Evolutionary conservation across 176 grass and related monocot genomes (phyloP), one percentile per base, ranked within the genome.

Genomic region (Carex parvula): DNA sequence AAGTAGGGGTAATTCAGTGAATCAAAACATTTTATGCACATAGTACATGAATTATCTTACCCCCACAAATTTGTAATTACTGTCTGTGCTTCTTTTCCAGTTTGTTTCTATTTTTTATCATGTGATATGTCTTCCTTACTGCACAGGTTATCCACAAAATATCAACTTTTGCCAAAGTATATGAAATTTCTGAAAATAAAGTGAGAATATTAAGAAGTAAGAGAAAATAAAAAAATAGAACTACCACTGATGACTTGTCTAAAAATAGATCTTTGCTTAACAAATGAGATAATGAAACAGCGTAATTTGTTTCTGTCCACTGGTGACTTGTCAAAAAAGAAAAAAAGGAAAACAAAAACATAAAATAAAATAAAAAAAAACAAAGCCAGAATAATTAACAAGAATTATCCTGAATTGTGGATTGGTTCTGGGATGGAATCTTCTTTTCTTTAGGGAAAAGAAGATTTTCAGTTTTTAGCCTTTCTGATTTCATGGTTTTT

Each of bases 191-290:
- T 10, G 60, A 21, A 26, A 62, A 24, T 1, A 10, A 62, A n/a
- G 7, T 0, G 60, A 21, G 8, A 60, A 62, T 24, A 62, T 21
- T 60, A 60, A 24, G 11, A 24, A 21, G 20, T 24, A 9, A 62
- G 22, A 41, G 58, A 4, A 79, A 53, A 80, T 60, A 80, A 54
- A 20, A 41, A 30, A 72, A 44, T 10, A 22, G 2, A 68, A 84
- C 67, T 84, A 59, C 55, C 21, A 50, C 9, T 50, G 46, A 10
- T 50, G 46, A 50, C 10, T 50, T 66, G 21, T 69, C 85, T 87
- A 87, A 87, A 87, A 64, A 74, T 83, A 83, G 85, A 37, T 82
- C 0, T 24, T 30, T 55, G 32, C 30, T 82, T 60, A 29, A 35
- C 21, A 37, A 82, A n/a, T 44, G 37, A 83, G 35, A 50, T 24